These are phyloP conservation scores for Penicillium simplicissimum DNA, from an alignment of 495 filamentous ascomycete species.

Conservation along the genomic window DNA sequence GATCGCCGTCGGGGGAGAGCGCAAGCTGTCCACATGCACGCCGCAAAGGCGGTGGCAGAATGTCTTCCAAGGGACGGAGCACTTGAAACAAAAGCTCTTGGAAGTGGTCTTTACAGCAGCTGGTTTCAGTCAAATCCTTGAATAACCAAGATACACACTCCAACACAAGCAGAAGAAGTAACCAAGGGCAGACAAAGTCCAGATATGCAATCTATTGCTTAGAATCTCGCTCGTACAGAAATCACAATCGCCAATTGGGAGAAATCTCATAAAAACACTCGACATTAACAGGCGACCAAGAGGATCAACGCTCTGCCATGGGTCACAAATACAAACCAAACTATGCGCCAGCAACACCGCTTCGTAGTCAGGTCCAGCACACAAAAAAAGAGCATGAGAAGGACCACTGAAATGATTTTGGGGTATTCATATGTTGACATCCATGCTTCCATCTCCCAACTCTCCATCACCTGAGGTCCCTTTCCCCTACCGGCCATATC, in stretches of 20 bases:
- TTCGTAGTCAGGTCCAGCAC: constrained; percentile 38
- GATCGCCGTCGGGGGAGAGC: constrained; percentile 16
- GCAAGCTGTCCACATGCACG: constrained; percentile 32
- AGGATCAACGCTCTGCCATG: constrained; percentile 11
- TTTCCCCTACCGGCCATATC: constrained; percentile 29
- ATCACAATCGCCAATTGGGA: neutral
- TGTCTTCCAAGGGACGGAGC: neutral
- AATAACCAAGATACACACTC: neutral
- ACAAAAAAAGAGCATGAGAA: constrained; percentile 21
- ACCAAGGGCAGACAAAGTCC: neutral
- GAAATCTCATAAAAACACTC: constrained; percentile 1
- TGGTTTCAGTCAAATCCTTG: too few species aligned
- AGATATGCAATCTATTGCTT: constrained; percentile 1
- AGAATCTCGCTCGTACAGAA: neutral
- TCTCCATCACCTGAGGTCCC: neutral
- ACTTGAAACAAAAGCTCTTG: too few species aligned
- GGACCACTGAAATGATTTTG: constrained; percentile 15
- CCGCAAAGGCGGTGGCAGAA: constrained; percentile 31
- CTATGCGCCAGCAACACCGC: constrained; percentile 41
- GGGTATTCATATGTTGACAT: constrained; percentile 27
- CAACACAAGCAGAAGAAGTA: neutral
- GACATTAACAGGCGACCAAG: constrained; percentile 11
- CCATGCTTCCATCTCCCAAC: constrained; percentile 9
- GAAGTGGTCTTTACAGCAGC: too few species aligned
- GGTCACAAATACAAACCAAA: constrained; percentile 26